Evolutionary conservation across 768 basidiomycete genomes (phyloP), one percentile per base, ranked within the genome.

Genomic region (Termitomyces sp.): DNA sequence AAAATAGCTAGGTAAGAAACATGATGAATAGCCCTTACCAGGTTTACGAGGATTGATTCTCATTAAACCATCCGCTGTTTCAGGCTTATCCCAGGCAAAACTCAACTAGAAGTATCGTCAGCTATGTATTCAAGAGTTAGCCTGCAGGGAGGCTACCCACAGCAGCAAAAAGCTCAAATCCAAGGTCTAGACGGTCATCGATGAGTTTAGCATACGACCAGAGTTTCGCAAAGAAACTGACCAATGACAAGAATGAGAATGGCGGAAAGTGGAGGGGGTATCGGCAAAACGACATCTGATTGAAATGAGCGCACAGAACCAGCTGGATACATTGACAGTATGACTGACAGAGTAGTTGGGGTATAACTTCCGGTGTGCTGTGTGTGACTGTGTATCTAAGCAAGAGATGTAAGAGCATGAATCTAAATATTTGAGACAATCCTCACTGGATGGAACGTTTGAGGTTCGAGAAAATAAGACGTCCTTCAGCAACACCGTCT

Each of bases 171-270:
- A 88, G 76, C 67, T 88, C 87, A 60, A 87, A 88, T 5, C 86
- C 86, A 60, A 88, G 84, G 78, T 88, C 86, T 88, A 61, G 13
- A 15, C 4, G 2, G 18, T 36, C 16, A 49, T 18, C 39, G 7
- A 18, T 53, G 4, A 20, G 51, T 45, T 42, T 42, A 55, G 33
- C 16, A 39, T 4, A 47, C 13, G 18, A 20, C 39, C 46, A 8
- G 4, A 9, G 6, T 30, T 33, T 12, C 12, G n/a, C 34, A 44
- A 22, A 27, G 16, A 6, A 69, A 57, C 77, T 52, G 55, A 86
- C 86, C 86, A 58, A 87, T 88, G 27, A 87, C 86, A 46, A 88
- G 74, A 66, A 88, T 87, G 37, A 87, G 76, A 58, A 88, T 87
- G 11, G 87, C 87, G 3, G 86, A 81, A 13, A 88, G 63, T 1